Percentiles rank a stretch among this genome's conserved stretches.
Conservation (phyloP, 331 rosid species). For the Pyrus hybrid region DNA sequence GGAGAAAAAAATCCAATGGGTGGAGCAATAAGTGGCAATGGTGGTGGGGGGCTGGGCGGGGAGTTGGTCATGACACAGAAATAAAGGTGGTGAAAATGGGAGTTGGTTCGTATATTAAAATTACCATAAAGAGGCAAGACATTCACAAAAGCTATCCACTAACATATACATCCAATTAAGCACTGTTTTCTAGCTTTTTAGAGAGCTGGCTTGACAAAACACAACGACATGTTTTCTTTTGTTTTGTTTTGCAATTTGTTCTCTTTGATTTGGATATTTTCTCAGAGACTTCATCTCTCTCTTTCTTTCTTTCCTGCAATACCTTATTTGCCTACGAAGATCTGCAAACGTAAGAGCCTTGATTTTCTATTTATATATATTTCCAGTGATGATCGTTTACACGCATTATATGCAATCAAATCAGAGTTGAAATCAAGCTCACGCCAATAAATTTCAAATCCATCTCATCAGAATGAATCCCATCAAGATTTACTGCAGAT, state of each 20-base stretch:
- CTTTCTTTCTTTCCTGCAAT: no score
- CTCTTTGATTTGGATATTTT: background rate
- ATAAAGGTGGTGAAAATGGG: slow-evolving; percentile 30
- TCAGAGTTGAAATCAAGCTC: background rate
- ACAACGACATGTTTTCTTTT: slow-evolving; percentile 11
- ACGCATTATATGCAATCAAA: background rate
- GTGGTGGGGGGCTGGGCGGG: slow-evolving; percentile 5
- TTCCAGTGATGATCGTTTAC: background rate
- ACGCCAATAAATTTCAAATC: background rate
- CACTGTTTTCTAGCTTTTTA: no score
- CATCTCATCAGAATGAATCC: background rate
- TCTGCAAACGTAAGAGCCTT: background rate
- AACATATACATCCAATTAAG: no score
- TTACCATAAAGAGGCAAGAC: slow-evolving; percentile 44
- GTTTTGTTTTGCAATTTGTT: no score
- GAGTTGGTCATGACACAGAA: slow-evolving; percentile 43
- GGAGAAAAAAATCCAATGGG: slow-evolving; percentile 17
- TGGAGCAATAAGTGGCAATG: slow-evolving; percentile 28
- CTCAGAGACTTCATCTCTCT: no score
- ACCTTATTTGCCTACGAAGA: no score
- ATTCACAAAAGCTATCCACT: background rate
- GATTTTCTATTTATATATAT: background rate
- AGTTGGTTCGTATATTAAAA: slow-evolving; percentile 42
- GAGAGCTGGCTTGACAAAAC: background rate
- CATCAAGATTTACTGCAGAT: background rate